Evolutionary conservation across 2,329 filamentous ascomycete genomes (phyloP).

Genomic region (Ascochyta fabae): DNA sequence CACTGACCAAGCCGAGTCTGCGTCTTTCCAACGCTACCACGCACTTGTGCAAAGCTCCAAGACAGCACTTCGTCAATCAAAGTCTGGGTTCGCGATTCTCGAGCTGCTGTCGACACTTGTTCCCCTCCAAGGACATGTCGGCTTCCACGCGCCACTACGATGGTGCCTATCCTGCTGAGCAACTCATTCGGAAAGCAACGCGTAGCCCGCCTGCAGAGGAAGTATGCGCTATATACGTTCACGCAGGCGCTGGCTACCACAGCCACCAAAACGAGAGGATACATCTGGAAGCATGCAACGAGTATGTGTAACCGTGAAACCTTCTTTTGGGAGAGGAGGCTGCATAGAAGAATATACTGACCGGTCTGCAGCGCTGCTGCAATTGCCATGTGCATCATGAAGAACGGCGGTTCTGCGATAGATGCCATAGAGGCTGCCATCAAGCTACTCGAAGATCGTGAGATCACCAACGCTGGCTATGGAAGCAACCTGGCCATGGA

Average conservation of each 20-base stretch:
- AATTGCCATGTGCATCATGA: slow-evolving; percentile 81
- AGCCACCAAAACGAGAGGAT: slow-evolving; percentile 83
- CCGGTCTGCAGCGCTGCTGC: slow-evolving; percentile 71
- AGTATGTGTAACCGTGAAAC: slow-evolving; percentile 64
- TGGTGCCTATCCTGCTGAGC: slow-evolving; percentile 29
- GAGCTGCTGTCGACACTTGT: slow-evolving; percentile 36
- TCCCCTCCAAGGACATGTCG: slow-evolving; percentile 36
- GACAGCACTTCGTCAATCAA: neutral
- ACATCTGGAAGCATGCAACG: slow-evolving; percentile 85
- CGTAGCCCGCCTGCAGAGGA: slow-evolving; percentile 52
- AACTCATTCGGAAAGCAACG: slow-evolving; percentile 48
- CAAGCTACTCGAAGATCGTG: slow-evolving; percentile 85
- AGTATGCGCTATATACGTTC: slow-evolving; percentile 85
- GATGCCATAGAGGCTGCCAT: slow-evolving; percentile 92
- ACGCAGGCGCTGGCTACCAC: slow-evolving; percentile 94
- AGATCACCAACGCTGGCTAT: slow-evolving; percentile 96
- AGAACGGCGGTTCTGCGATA: slow-evolving; percentile 77
- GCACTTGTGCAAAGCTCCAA: neutral
- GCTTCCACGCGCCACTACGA: slow-evolving; percentile 27
- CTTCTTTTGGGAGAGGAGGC: neutral
- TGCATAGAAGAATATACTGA: slow-evolving; percentile 14
- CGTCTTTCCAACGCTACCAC: neutral
- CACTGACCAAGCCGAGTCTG: neutral
- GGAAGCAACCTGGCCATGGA: slow-evolving; percentile 94
- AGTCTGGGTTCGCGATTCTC: slow-evolving; percentile 27